Evolutionary conservation across 768 basidiomycete genomes (phyloP), one percentile per base, ranked within the genome.

Genomic region (Rhodosporidiobolus odoratus): DNA sequence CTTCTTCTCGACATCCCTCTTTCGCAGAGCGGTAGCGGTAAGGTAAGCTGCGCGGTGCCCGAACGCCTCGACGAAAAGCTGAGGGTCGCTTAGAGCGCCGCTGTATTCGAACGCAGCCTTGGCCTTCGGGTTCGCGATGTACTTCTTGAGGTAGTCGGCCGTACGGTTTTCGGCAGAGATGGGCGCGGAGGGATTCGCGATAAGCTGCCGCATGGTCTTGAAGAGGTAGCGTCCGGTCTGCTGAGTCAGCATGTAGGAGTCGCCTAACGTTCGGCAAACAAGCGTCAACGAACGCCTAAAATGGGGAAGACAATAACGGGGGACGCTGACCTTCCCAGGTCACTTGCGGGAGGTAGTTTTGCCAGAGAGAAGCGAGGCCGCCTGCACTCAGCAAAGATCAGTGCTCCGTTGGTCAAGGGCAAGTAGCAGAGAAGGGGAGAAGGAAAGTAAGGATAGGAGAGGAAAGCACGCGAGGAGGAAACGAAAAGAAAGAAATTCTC

Each of bases 291-390:
- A 23, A 40, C 17, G 58, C n/a, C 8, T 27, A 17, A 1, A 35
- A 15, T 23, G 32, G 23, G 16, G n/a, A 21, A 53, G 21, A 10
- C 13, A 21, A 53, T 9, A 19, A 30, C 10, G 15, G 52, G 52
- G 9, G 52, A 53, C 27, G 30, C 7, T 15, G 52, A 53, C 52
- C n/a, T n/a, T n/a, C n/a, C n/a, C n/a, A n/a, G 52, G 7, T 30
- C 52, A 76, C 75, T 66, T 76, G 75, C 17, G 74, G 76, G 16
- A 73, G 65, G 68, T 77, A 77, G 50, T 77, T 77, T 30, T 68
- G 56, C 41, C 71, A 75, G 41, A 74, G 75, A 21, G 65, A 58
- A 41, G 54, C 54, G 12, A 56, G 34, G 34, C 34, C 54, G n/a
- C n/a, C n/a, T n/a, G n/a, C n/a, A n/a, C n/a, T n/a, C n/a, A n/a